A percentile compares a stretch with the other conserved stretches of the same genome.
Evolutionary conservation across 2,329 filamentous ascomycete species (phyloP).

Genomic region (Penicillium capsulatum): DNA sequence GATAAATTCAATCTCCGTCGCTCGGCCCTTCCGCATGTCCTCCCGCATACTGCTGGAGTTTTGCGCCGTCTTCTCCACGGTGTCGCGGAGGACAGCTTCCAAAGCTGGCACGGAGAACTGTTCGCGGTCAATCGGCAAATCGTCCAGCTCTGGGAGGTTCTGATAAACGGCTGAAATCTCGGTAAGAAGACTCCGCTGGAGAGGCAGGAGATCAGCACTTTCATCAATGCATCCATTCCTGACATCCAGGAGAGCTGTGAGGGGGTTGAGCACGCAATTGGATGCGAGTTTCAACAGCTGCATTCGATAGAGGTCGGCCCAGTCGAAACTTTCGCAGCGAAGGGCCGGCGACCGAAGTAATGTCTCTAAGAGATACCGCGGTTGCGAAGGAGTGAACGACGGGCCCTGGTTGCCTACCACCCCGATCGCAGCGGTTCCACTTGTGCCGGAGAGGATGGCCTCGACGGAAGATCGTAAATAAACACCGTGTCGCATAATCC

Average conservation of each 20-base stretch:
- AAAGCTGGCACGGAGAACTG: slow-evolving; percentile 9
- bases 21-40: slow-evolving; percentile 12
- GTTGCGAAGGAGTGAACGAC: background rate
- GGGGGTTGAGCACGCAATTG: slow-evolving; percentile 16
- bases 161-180: slow-evolving; percentile 14
- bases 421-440: slow-evolving; percentile 12
- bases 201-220: slow-evolving; percentile 6
- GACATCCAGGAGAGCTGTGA: slow-evolving; percentile 15
- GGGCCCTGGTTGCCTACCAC: slow-evolving; percentile 1
- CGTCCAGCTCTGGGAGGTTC: slow-evolving; percentile 6
- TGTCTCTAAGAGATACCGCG: slow-evolving; percentile 6
- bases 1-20: slow-evolving; percentile 16
- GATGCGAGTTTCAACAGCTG: slow-evolving; percentile 16
- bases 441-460: slow-evolving; percentile 12
- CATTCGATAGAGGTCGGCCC: slow-evolving; percentile 9
- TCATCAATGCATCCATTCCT: slow-evolving; percentile 12
- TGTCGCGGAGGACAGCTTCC: slow-evolving; percentile 9
- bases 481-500: slow-evolving; percentile 16
- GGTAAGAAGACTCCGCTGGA: slow-evolving; percentile 4
- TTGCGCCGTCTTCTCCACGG: slow-evolving; percentile 13
- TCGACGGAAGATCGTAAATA: slow-evolving; percentile 13
- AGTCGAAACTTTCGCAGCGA: slow-evolving; percentile 10
- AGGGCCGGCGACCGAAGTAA: slow-evolving; percentile 10
- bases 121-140: slow-evolving; percentile 4
- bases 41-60: slow-evolving; percentile 21